A percentile compares a stretch with the other conserved stretches of the same genome.
phyloP scores from a whole-genome alignment of 139 green algal genomes.

The Trebouxia sp. region DNA sequence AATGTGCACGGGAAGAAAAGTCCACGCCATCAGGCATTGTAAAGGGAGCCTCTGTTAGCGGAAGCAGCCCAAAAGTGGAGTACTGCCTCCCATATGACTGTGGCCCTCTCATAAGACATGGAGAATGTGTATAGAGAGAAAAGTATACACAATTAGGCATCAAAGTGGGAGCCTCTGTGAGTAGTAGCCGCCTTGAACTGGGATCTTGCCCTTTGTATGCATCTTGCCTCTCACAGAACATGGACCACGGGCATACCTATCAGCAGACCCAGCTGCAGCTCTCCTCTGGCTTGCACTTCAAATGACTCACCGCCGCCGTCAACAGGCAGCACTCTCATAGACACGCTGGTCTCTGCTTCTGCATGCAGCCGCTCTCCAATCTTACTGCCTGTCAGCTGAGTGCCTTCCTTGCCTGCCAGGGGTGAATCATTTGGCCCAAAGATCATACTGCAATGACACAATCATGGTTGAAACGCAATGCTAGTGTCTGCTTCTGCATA shows the following conservation, averaged over 20 bases:
- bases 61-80: no score
- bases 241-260: slow-evolving; percentile 51
- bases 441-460: slow-evolving; percentile 66
- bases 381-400: slow-evolving; percentile 76
- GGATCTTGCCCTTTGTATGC: no score
- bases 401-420: slow-evolving; percentile 69
- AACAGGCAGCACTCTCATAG: slow-evolving; percentile 54
- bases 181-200: no score
- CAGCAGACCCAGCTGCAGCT: slow-evolving; percentile 91
- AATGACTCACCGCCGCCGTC: slow-evolving; percentile 54
- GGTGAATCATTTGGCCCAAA: slow-evolving; percentile 88
- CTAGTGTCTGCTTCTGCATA: slow-evolving; percentile 81
- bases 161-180: no score
- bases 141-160: no score
- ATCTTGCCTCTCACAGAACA: neutral
- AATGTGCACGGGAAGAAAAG: no score
- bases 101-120: no score
- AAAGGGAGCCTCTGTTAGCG: no score
- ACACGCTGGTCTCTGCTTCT: slow-evolving; percentile 86
- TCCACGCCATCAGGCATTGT: no score
- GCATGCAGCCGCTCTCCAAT: slow-evolving; percentile 78
- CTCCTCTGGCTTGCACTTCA: slow-evolving; percentile 83
- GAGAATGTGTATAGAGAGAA: no score
- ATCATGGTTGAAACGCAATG: slow-evolving; percentile 42
- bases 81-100: no score